Percentiles rank a stretch among this genome's conserved stretches.
These are phyloP conservation scores for Calendula officinalis DNA, from an alignment of 129 eudicot species.

Conservation along the genomic window DNA sequence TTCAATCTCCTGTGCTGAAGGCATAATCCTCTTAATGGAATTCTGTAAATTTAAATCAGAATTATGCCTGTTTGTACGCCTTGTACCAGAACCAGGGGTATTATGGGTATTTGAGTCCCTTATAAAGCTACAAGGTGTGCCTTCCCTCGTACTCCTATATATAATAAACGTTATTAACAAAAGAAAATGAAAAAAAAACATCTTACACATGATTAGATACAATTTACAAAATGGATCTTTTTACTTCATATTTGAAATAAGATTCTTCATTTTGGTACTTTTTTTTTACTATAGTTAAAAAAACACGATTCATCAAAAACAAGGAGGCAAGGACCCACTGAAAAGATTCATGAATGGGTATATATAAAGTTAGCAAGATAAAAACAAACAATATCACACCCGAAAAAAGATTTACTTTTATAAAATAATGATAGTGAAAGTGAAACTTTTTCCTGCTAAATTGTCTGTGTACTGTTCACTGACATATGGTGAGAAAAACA, in stretches of 20 bases:
- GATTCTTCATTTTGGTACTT: not conserved
- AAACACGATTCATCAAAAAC: constrained; percentile 18
- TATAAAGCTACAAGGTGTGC: constrained; percentile 87
- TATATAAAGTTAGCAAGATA: constrained; percentile 30
- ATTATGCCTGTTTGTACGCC: constrained; percentile 35
- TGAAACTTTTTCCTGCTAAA: constrained; percentile 9
- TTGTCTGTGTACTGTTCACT: constrained; percentile 27
- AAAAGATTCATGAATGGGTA: constrained; percentile 32
- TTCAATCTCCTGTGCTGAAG: constrained; percentile 70
- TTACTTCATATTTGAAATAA: constrained; percentile 9
- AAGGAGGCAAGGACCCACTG: constrained; percentile 31
- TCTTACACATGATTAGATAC: not conserved
- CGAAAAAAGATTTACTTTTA: constrained; percentile 27
- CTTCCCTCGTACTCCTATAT: constrained; percentile 84
- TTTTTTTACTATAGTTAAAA: not conserved
- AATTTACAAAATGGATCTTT: not conserved
- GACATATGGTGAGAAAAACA: constrained; percentile 26
- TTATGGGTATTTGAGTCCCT: constrained; percentile 46
- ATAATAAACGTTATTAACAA: not conserved
- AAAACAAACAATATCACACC: constrained; percentile 32
- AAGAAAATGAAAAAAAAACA: not conserved
- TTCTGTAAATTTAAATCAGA: constrained; percentile 35
- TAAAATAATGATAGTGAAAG: too few species aligned
- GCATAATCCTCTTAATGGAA: constrained; percentile 45
- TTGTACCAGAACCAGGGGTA: constrained; percentile 71